Percentiles rank a stretch among this genome's conserved stretches.
These are phyloP conservation scores for Pseudozyma sp. DNA, from an alignment of 1,284 basidiomycete species.

Conservation along the genomic window DNA sequence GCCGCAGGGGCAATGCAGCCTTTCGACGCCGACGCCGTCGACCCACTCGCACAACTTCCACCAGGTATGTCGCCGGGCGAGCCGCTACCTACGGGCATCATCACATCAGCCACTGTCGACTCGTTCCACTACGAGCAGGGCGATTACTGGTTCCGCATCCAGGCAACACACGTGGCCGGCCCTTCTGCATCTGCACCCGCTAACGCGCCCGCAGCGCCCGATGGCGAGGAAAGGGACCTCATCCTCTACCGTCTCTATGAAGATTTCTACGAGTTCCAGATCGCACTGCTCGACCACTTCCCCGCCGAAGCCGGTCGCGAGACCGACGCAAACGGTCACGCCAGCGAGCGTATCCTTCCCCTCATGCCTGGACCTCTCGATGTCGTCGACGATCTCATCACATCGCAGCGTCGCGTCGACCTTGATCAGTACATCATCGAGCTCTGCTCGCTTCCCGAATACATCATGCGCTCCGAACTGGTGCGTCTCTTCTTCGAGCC, in stretches of 20 bases:
- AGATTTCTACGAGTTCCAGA: constrained; percentile 98
- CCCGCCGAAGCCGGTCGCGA: constrained; percentile 45
- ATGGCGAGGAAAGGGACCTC: constrained; percentile 75
- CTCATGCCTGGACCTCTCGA: constrained; percentile 92
- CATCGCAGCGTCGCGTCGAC: constrained; percentile 82
- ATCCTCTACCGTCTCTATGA: constrained; percentile 95
- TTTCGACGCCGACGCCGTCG: constrained; percentile 24
- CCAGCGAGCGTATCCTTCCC: constrained; percentile 80
- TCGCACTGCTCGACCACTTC: constrained; percentile 73
- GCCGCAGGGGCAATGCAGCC: constrained; percentile 23
- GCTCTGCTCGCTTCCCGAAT: constrained; percentile 79
- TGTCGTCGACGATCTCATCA: constrained; percentile 85
- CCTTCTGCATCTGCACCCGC: constrained; percentile 38
- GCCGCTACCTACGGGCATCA: constrained; percentile 74
- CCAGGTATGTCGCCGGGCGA: constrained; percentile 57
- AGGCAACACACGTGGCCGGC: constrained; percentile 77
- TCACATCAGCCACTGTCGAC: constrained; percentile 88
- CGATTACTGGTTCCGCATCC: constrained; percentile 96
- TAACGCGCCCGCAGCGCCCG: constrained; percentile 47
- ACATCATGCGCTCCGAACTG: constrained; percentile 83
- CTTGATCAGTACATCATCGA: constrained; percentile 88
- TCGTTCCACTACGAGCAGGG: constrained; percentile 96
- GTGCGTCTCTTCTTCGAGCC: constrained; percentile 86
- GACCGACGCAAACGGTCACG: constrained; percentile 67
- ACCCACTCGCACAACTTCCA: constrained; percentile 54